Evolutionary conservation across 345 rosid genomes (phyloP).

Genomic region (Nasturtium officinale): DNA sequence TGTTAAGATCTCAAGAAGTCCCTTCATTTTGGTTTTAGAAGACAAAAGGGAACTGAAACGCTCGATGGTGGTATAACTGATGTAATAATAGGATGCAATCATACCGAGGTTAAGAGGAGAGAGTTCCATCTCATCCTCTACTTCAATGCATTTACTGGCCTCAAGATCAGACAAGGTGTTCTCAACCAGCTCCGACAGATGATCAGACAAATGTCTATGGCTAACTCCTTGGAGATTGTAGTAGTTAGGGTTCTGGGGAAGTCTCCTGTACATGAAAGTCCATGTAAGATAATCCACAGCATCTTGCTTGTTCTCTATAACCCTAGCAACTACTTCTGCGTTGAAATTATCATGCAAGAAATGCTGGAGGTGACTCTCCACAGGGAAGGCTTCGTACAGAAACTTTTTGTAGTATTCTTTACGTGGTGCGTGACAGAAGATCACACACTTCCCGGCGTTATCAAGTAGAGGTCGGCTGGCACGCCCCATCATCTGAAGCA

Average conservation of each 20-base stretch:
- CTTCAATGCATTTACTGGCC: constrained; percentile 71
- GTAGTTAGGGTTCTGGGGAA: constrained; percentile 90
- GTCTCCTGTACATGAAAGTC: constrained; percentile 95
- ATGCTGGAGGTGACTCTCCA: constrained; percentile 91
- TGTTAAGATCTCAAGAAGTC: constrained; percentile 82
- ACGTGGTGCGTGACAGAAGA: constrained; percentile 82
- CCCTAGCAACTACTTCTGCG: constrained; percentile 81
- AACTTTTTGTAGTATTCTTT: constrained; percentile 95
- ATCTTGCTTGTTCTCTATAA: constrained; percentile 89
- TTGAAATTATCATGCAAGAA: constrained; percentile 85
- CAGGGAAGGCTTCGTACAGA: constrained; percentile 87
- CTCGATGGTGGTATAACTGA: constrained; percentile 85
- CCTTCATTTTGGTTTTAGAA: constrained; percentile 89
- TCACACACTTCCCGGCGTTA: constrained; percentile 84
- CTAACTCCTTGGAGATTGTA: constrained; percentile 95
- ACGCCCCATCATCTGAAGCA: constrained; percentile 96
- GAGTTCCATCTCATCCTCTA: constrained; percentile 86
- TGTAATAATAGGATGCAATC: constrained; percentile 86
- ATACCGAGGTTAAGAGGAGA: constrained; percentile 81
- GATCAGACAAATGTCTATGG: constrained; percentile 96
- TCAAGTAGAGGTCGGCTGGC: constrained; percentile 89
- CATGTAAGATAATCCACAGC: constrained; percentile 95
- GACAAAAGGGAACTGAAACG: constrained; percentile 87
- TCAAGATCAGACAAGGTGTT: constrained; percentile 76
- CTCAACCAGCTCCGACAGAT: constrained; percentile 94